Conservation (phyloP, 2,329 filamentous ascomycete genomes). For the Aspergillus piperis region DNA sequence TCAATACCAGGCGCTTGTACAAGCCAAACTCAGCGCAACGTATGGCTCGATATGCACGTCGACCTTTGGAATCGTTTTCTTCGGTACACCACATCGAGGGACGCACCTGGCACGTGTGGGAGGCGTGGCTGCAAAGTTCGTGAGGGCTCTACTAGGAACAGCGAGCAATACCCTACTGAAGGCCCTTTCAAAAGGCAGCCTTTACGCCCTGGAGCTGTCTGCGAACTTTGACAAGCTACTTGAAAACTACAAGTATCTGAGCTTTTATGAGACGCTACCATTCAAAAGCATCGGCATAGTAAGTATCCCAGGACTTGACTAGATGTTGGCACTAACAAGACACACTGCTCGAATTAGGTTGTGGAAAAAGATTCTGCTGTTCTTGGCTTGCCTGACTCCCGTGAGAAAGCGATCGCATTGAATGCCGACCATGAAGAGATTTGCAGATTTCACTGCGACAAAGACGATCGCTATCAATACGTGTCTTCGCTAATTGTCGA, state of each 20-base stretch:
- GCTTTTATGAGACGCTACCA: slow-evolving; percentile 19
- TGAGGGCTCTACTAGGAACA: slow-evolving; percentile 17
- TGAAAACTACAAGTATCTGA: slow-evolving; percentile 17
- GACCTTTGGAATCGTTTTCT: slow-evolving; percentile 26
- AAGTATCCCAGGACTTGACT: neutral
- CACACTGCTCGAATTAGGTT: slow-evolving; percentile 14
- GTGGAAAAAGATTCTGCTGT: slow-evolving; percentile 25
- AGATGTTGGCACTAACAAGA: neutral
- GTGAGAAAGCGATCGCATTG: slow-evolving; percentile 21
- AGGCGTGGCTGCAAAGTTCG: slow-evolving; percentile 21
- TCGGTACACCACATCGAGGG: slow-evolving; percentile 30
- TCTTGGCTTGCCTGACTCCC: slow-evolving; percentile 20
- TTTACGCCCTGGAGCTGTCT: slow-evolving; percentile 17
- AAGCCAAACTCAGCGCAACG: slow-evolving; percentile 17
- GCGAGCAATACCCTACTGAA: slow-evolving; percentile 25
- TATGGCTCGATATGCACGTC: slow-evolving; percentile 21
- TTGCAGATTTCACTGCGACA: slow-evolving; percentile 21
- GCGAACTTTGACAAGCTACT: slow-evolving; percentile 17
- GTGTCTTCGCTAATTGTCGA: slow-evolving; percentile 12
- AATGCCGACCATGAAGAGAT: slow-evolving; percentile 23
- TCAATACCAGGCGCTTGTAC: slow-evolving; percentile 15
- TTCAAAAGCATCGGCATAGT: slow-evolving; percentile 18
- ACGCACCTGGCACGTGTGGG: slow-evolving; percentile 20
- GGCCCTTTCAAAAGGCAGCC: slow-evolving; percentile 21
- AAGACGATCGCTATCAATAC: slow-evolving; percentile 17